Evolutionary conservation across 345 rosid genomes (phyloP).

Genomic region (Eutrema japonicum): DNA sequence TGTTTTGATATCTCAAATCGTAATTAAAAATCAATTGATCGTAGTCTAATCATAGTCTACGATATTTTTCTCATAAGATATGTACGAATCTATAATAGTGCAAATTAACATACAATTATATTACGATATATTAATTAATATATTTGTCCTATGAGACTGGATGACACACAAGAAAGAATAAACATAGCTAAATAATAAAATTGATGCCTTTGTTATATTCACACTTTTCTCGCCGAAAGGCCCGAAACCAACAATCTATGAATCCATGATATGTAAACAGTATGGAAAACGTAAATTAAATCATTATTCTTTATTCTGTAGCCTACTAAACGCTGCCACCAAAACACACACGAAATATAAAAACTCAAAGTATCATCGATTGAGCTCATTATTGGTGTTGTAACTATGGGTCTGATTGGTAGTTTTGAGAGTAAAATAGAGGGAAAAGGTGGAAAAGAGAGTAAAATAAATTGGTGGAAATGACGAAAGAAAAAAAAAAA

Average conservation of each 20-base stretch:
- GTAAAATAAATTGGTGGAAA: no score
- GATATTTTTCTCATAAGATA: background rate
- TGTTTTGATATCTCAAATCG: background rate
- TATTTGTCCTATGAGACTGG: background rate
- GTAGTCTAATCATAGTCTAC: background rate
- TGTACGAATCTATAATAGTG: background rate
- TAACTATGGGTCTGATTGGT: background rate
- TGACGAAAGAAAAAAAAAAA: no score
- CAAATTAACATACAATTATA: background rate
- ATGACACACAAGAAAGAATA: background rate
- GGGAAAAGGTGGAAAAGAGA: no score
- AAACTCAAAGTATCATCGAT: slow-evolving; percentile 13
- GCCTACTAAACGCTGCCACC: background rate
- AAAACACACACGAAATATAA: background rate
- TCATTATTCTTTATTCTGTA: background rate
- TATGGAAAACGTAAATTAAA: background rate
- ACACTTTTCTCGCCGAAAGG: background rate
- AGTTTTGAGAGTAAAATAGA: no score
- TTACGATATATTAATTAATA: no score
- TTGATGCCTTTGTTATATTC: background rate
- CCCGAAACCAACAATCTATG: slow-evolving; percentile 2
- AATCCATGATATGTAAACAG: background rate
- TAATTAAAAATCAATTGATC: background rate
- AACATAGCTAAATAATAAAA: background rate
- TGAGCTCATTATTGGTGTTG: background rate